phyloP scores from a whole-genome alignment of 2,329 filamentous ascomycete species.

The Chaetomiaceae sp. region DNA sequence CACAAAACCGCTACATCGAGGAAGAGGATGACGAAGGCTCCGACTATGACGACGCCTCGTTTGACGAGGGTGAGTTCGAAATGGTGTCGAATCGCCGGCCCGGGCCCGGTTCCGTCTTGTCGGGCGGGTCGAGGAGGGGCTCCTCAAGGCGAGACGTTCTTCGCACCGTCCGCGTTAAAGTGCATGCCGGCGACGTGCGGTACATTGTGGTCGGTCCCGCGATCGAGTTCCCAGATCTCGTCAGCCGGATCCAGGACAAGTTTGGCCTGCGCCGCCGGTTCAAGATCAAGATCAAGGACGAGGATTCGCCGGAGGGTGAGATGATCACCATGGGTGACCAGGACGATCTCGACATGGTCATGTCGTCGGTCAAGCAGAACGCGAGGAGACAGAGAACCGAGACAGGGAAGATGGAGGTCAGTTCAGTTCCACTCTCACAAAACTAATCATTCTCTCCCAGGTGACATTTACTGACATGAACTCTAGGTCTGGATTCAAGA shows the following conservation, averaged over 20 bases:
- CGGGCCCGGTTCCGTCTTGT: constrained; percentile 39
- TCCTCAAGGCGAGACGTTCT: constrained; percentile 60
- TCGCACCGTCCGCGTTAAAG: constrained; percentile 82
- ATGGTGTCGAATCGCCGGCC: constrained; percentile 60
- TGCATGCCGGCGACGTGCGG: constrained; percentile 83
- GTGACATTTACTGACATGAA: constrained; percentile 20
- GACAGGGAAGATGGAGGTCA: constrained; percentile 92
- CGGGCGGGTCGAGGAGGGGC: constrained; percentile 44
- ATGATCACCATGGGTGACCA: constrained; percentile 98
- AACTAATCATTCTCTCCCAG: not conserved
- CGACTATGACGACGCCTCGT: constrained; percentile 63
- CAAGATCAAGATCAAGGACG: constrained; percentile 84
- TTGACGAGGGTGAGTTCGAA: constrained; percentile 76
- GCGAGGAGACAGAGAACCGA: constrained; percentile 72
- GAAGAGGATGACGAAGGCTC: constrained; percentile 76
- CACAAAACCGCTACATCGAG: constrained; percentile 59
- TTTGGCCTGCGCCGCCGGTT: constrained; percentile 73
- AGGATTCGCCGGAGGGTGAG: constrained; percentile 70
- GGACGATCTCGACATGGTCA: constrained; percentile 87
- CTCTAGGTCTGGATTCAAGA: constrained; percentile 34
- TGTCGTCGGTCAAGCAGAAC: constrained; percentile 61
- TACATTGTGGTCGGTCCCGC: constrained; percentile 80
- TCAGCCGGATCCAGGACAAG: constrained; percentile 77
- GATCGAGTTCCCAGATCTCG: constrained; percentile 71
- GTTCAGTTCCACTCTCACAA: constrained; percentile 37